Evolutionary conservation across 306 rosid species (phyloP), one percentile per base, ranked within the genome.

Genomic region (Castanea mollissima): DNA sequence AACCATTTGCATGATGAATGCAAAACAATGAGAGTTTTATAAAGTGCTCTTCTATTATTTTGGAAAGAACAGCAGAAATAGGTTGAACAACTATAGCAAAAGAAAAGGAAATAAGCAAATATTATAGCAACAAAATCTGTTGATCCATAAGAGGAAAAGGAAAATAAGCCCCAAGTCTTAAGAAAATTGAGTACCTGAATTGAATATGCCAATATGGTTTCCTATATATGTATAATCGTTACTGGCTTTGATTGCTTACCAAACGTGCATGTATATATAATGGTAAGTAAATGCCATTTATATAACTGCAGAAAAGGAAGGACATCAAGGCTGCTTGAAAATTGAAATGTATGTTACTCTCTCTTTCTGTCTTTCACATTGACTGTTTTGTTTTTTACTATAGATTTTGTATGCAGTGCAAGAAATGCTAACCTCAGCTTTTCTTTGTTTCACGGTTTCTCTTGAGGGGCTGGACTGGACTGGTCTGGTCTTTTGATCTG

Each of bases 221-320:
- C 9, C 29, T 67, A n/a, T 8, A 7, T 15, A 8, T 13, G 4
- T n/a, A 21, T 34, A 32, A 56, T 55, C 49, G 74, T 57, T 35
- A 25, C 38, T 23, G 27, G 73, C 59, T 73, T 10, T 54, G 5
- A 55, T 71, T 19, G 21, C 11, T 41, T 1, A 4, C 49, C 77
- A 83, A 79, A 76, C 74, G 72, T 70, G 79, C 23, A 56, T 35
- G 55, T 65, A 19, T 75, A 25, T 82, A 73, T 76, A 58, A 85
- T 76, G 80, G 35, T 55, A 71, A 79, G 81, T 46, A 74, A 86
- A 78, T 83, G 86, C 25, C 78, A 68, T 29, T 49, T 71, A 64
- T 74, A 81, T 69, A 78, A 69, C 79, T 5, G 56, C 29, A 57
- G 38, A 8, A 59, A 32, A 31, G 73, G 67, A 69, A 54, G 65